A percentile compares a stretch with the other conserved stretches of the same genome.
phyloP scores from a whole-genome alignment of 169 alveolate genomes.

The Plasmodium reichenowi region DNA sequence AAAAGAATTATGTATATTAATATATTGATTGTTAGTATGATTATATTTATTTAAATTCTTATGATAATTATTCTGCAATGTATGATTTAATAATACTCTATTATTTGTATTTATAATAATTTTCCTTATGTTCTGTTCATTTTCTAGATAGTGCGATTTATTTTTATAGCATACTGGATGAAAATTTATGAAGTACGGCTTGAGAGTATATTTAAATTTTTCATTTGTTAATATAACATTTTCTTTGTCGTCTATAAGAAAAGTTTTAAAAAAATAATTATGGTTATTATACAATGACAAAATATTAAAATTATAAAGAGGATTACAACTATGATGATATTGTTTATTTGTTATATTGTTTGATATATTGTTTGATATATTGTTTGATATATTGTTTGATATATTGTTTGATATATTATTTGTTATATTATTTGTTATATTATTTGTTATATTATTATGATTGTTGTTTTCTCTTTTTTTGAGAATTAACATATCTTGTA shows the following conservation, averaged over 20 bases:
- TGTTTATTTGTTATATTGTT: too few species aligned
- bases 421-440: too few species aligned
- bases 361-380: too few species aligned
- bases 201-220: constrained; percentile 21
- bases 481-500: background rate
- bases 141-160: constrained; percentile 33
- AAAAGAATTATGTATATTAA: too few species aligned
- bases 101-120: constrained; percentile 21
- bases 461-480: too few species aligned
- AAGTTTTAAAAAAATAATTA: constrained; percentile 42
- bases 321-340: too few species aligned
- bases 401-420: too few species aligned
- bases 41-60: background rate
- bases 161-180: constrained; percentile 18
- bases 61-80: background rate
- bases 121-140: constrained; percentile 13
- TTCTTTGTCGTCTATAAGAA: constrained; percentile 48
- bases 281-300: constrained; percentile 27
- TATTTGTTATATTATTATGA: too few species aligned
- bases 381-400: too few species aligned
- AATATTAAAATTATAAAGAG: background rate
- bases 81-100: constrained; percentile 24
- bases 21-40: too few species aligned
- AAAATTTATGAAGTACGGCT: background rate
- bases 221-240: constrained; percentile 59